Conservation (phyloP, 371 early-diverging fungal species). For the Smittium culicis region DNA sequence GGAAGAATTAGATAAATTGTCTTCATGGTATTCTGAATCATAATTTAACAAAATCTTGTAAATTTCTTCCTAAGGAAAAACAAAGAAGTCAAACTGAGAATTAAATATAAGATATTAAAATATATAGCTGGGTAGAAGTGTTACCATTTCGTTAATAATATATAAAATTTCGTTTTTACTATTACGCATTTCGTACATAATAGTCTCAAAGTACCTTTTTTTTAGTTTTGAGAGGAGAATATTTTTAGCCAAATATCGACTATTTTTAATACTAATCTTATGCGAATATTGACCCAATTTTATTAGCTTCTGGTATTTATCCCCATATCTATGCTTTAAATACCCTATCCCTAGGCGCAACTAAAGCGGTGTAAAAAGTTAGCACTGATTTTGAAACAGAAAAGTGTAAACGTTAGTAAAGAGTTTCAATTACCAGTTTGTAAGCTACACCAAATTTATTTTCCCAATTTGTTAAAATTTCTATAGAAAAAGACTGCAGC, state of each 20-base stretch:
- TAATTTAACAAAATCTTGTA: neutral
- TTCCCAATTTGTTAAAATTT: neutral
- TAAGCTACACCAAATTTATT: neutral
- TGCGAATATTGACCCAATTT: neutral
- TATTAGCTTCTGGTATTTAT: neutral
- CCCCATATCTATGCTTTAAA: neutral
- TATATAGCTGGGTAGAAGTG: neutral
- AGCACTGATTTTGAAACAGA: too few relatives aligned
- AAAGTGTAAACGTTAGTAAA: neutral
- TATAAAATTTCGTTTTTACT: neutral
- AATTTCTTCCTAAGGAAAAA: neutral
- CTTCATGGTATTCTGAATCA: neutral
- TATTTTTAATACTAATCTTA: neutral
- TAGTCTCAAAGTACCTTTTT: neutral
- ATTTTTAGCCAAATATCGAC: neutral
- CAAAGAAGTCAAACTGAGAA: neutral
- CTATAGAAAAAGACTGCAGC: neutral
- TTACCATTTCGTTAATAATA: neutral
- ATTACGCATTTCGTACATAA: neutral
- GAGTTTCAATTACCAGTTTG: neutral
- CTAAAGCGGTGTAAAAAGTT: neutral
- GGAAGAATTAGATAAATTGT: neutral
- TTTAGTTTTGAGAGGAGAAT: neutral
- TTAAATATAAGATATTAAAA: neutral
- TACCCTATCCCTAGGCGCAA: neutral